These are phyloP conservation scores for Acacia acuminata DNA, from an alignment of 306 rosid species.

Conservation along the genomic window DNA sequence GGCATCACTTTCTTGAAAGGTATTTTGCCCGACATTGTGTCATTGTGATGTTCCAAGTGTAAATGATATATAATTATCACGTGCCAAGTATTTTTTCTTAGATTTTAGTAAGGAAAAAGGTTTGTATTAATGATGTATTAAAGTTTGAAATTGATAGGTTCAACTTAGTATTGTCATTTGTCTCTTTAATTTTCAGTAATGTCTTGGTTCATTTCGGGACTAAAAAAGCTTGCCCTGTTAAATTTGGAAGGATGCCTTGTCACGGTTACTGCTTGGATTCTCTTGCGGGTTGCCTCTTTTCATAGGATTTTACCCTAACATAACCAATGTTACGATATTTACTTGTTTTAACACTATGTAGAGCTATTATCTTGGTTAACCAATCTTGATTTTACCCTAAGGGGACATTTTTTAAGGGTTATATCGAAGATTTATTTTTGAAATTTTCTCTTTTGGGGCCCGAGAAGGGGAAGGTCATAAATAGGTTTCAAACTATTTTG, in stretches of 20 bases:
- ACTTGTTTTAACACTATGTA: not conserved
- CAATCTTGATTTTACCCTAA: no score
- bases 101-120: no score
- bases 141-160: constrained; percentile 10
- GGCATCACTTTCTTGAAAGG: constrained; percentile 85
- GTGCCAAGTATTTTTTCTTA: no score
- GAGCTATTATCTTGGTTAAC: constrained; percentile 7
- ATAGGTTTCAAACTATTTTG: no score
- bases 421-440: no score
- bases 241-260: constrained; percentile 93
- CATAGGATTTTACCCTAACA: constrained; percentile 1
- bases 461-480: no score
- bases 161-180: constrained; percentile 10
- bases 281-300: constrained; percentile 73
- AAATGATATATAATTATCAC: no score
- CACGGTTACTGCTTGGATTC: constrained; percentile 90
- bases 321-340: constrained; percentile 16
- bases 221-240: constrained; percentile 69
- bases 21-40: no score
- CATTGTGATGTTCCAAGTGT: no score
- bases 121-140: no score
- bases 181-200: constrained; percentile 14
- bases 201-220: constrained; percentile 55
- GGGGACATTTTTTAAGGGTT: no score
- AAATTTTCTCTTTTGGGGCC: no score